A percentile compares a stretch with the other conserved stretches of the same genome.
These are phyloP conservation scores for Echinochloa phyllopogon DNA, from an alignment of 176 grass and related monocot species.

Conservation along the genomic window DNA sequence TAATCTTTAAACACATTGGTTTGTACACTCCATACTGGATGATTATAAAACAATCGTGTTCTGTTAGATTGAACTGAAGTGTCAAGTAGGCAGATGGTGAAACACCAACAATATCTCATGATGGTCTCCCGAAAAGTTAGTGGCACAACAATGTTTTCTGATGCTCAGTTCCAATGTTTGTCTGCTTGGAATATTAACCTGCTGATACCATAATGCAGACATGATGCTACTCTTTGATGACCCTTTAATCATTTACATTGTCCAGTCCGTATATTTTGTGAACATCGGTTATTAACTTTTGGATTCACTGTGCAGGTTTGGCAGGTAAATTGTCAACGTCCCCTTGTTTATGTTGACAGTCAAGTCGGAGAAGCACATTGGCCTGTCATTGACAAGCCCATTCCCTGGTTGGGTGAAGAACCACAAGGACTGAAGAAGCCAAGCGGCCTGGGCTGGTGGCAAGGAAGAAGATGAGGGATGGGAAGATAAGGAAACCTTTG, in stretches of 20 bases:
- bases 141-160: conserved; percentile 8
- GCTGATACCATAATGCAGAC: neutral
- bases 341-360: conserved; percentile 47
- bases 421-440: conserved; percentile 29
- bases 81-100: neutral
- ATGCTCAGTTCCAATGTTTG: neutral
- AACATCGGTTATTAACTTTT: neutral
- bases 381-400: conserved; percentile 45
- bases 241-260: neutral
- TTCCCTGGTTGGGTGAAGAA: conserved; percentile 52
- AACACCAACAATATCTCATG: neutral
- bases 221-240: neutral
- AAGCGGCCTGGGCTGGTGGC: conserved; percentile 20
- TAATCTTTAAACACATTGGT: neutral
- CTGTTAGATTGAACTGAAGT: neutral
- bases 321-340: conserved; percentile 52
- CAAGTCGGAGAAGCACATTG: conserved; percentile 50
- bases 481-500: neutral
- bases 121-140: neutral
- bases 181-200: neutral
- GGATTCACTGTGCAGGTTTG: conserved; percentile 22
- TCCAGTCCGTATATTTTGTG: neutral
- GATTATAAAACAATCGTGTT: neutral
- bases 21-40: neutral
- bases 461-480: conserved; percentile 56